phyloP scores from a whole-genome alignment of 352 stramenopile species.

The Albugo laibachii region DNA sequence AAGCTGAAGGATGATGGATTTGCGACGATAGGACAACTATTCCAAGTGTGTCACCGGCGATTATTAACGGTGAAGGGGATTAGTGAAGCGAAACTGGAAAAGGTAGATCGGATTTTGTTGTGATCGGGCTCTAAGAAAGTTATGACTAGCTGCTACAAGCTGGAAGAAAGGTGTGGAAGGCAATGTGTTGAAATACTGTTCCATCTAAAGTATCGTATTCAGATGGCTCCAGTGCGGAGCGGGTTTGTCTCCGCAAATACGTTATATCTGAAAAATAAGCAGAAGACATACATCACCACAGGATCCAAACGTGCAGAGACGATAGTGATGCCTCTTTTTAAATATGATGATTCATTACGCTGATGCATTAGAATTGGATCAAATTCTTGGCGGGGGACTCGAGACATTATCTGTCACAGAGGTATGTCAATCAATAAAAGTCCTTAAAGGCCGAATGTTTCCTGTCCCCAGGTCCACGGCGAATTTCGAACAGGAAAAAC shows the following conservation, averaged over 20 bases:
- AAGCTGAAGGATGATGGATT: constrained; percentile 68
- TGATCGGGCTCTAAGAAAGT: neutral
- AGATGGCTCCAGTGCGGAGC: constrained; percentile 55
- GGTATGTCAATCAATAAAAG: constrained; percentile 13
- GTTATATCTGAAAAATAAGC: constrained; percentile 46
- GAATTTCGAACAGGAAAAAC: constrained; percentile 91
- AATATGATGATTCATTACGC: neutral
- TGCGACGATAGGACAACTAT: constrained; percentile 59
- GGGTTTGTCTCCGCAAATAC: constrained; percentile 50
- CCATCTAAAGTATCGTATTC: neutral
- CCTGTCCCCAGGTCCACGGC: constrained; percentile 50
- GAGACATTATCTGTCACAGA: constrained; percentile 85
- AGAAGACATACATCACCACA: constrained; percentile 57
- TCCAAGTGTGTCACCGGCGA: constrained; percentile 46
- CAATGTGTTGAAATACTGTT: neutral
- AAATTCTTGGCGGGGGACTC: constrained; percentile 68
- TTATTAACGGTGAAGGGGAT: constrained; percentile 74
- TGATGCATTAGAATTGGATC: constrained; percentile 47
- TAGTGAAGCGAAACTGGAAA: constrained; percentile 76
- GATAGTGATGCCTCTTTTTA: neutral
- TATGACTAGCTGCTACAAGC: constrained; percentile 36
- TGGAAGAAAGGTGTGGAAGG: constrained; percentile 29
- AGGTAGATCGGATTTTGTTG: constrained; percentile 14
- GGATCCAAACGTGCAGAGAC: constrained; percentile 33
- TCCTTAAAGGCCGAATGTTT: neutral